phyloP scores from a whole-genome alignment of 805 yeast genomes.

The Kodamaea sagamina region DNA sequence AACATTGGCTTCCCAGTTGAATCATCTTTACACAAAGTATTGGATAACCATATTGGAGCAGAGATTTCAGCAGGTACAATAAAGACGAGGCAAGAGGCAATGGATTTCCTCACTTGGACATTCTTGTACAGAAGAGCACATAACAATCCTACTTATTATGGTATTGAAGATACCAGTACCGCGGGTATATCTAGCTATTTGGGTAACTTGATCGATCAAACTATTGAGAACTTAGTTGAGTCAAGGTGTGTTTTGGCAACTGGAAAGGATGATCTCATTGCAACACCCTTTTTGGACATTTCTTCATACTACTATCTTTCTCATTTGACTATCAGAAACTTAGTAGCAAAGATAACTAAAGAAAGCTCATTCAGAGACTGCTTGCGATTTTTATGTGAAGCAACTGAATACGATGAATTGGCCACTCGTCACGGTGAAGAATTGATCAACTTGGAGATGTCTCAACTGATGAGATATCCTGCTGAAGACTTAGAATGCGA shows the following conservation, averaged over 20 bases:
- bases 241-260: constrained; percentile 65
- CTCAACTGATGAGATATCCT: constrained; percentile 64
- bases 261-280: constrained; percentile 50
- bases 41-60: constrained; percentile 80
- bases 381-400: constrained; percentile 58
- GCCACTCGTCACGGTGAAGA: constrained; percentile 94
- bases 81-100: constrained; percentile 62
- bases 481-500: constrained; percentile 59
- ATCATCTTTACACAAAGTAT: constrained; percentile 73
- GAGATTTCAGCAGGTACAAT: constrained; percentile 75
- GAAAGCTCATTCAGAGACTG: constrained; percentile 59
- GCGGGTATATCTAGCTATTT: constrained; percentile 60
- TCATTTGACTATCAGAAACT: constrained; percentile 78
- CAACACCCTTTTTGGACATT: constrained; percentile 83
- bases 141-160: constrained; percentile 76
- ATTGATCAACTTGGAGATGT: constrained; percentile 78
- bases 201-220: constrained; percentile 64
- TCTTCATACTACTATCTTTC: constrained; percentile 92
- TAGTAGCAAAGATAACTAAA: constrained; percentile 54
- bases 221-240: constrained; percentile 65
- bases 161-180: constrained; percentile 60
- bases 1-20: constrained; percentile 84
- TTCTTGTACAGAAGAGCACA: constrained; percentile 73
- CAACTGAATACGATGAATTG: constrained; percentile 81
- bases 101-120: constrained; percentile 77